Evolutionary conservation across 2,329 filamentous ascomycete genomes (phyloP).

Genomic region (Fusarium domesticum): DNA sequence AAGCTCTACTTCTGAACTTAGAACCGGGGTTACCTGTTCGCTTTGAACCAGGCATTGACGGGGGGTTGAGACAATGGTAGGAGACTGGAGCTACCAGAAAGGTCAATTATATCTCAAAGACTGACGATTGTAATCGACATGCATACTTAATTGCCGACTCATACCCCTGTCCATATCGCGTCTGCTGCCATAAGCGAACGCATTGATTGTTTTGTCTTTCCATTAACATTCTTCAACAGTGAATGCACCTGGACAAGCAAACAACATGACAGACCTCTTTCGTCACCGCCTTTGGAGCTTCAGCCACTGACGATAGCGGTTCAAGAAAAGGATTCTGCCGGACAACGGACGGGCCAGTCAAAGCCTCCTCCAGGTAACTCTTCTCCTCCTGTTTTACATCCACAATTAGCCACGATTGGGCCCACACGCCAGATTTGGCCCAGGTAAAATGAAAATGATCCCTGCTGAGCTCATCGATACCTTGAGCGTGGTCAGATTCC

Average conservation of each 20-base stretch:
- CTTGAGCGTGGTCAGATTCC: conserved; percentile 22
- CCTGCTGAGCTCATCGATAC: conserved; percentile 11
- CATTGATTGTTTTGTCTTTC: not conserved
- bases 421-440: conserved; percentile 5
- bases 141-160: not conserved
- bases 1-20: too few species aligned
- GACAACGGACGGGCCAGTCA: conserved; percentile 19
- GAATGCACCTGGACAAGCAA: conserved; percentile 1
- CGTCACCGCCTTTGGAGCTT: conserved; percentile 14
- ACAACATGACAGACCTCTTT: not conserved
- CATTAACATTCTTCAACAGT: not conserved
- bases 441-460: conserved; percentile 9
- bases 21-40: too few species aligned
- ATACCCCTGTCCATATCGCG: not conserved
- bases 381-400: conserved; percentile 10
- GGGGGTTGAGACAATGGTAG: not conserved
- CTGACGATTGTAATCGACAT: not conserved
- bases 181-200: not conserved
- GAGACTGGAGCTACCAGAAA: not conserved
- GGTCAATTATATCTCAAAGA: not conserved
- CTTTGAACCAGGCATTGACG: too few species aligned
- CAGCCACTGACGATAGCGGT: conserved; percentile 2
- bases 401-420: not conserved
- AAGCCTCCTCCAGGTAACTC: conserved; percentile 4
- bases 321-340: conserved; percentile 11